These are phyloP conservation scores for Sambucus nigra DNA, from an alignment of 129 eudicot species.

Conservation along the genomic window DNA sequence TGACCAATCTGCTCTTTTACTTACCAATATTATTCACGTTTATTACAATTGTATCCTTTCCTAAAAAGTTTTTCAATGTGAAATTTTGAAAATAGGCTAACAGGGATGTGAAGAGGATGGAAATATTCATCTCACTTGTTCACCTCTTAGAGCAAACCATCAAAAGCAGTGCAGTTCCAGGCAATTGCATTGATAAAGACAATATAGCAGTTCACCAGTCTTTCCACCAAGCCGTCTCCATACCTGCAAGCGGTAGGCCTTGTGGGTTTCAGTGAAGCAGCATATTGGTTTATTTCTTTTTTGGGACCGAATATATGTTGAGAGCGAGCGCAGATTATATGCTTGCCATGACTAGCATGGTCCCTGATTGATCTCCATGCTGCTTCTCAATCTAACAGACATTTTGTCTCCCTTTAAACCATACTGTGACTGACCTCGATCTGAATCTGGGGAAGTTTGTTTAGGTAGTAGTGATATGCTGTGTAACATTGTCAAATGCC, in stretches of 20 bases:
- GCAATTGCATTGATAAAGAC: constrained; percentile 20
- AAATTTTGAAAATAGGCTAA: constrained; percentile 48
- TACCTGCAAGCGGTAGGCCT: constrained; percentile 31
- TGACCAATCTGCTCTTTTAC: neutral
- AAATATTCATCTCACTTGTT: constrained; percentile 71
- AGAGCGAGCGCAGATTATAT: constrained; percentile 42
- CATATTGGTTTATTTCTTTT: neutral
- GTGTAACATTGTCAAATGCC: too few species aligned
- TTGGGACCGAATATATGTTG: constrained; percentile 45
- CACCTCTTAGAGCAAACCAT: constrained; percentile 59
- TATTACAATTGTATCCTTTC: neutral
- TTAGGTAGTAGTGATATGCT: too few species aligned
- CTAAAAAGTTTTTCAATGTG: neutral
- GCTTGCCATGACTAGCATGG: constrained; percentile 68
- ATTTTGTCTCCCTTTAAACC: neutral
- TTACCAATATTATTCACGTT: neutral
- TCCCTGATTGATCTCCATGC: constrained; percentile 17
- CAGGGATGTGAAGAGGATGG: constrained; percentile 93
- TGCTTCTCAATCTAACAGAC: too few species aligned
- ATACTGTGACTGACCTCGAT: too few species aligned
- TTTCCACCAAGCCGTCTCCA: constrained; percentile 29
- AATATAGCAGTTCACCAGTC: constrained; percentile 25
- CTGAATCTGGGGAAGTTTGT: too few species aligned
- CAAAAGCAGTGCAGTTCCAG: constrained; percentile 18
- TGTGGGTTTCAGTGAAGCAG: constrained; percentile 27